These are phyloP conservation scores for Hygrocybe punicea DNA, from an alignment of 768 basidiomycete genomes.

Conservation along the genomic window DNA sequence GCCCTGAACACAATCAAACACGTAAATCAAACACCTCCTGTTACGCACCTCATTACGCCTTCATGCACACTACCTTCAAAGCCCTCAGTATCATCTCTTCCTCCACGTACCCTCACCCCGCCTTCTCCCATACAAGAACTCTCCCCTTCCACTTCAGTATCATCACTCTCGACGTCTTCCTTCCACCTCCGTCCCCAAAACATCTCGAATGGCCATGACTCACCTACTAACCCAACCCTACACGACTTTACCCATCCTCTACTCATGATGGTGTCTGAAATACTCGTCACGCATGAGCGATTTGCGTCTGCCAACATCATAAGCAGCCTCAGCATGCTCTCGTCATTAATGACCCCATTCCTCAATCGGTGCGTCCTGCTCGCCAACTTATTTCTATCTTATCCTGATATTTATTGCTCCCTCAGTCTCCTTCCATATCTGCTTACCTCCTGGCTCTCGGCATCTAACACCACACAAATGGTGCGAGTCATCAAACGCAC, in stretches of 20 bases:
- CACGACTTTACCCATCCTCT: conserved; percentile 42
- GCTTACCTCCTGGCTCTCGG: conserved; percentile 52
- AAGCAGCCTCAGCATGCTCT: conserved; percentile 45
- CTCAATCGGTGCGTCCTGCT: conserved; percentile 50
- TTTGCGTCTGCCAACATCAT: conserved; percentile 47
- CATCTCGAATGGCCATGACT: neutral
- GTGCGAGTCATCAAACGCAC: conserved; percentile 59
- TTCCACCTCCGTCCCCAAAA: conserved; percentile 16
- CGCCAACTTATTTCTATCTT: neutral
- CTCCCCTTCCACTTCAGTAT: conserved; percentile 15
- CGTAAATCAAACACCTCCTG: conserved; percentile 42
- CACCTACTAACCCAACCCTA: neutral
- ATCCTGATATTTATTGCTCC: neutral
- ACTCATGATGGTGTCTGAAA: conserved; percentile 46
- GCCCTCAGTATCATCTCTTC: conserved; percentile 9
- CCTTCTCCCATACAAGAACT: conserved; percentile 2
- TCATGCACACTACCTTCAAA: conserved; percentile 16
- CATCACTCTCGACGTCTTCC: conserved; percentile 28
- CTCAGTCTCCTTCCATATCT: conserved; percentile 66
- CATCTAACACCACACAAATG: conserved; percentile 49
- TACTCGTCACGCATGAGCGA: conserved; percentile 48
- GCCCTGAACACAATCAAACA: conserved; percentile 60
- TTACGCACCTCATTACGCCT: neutral
- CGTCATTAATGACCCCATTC: conserved; percentile 49
- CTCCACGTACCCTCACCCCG: neutral